Evolutionary conservation across 441 rosid genomes (phyloP), one percentile per base, ranked within the genome.

Genomic region (Gossypium schwendimanii): DNA sequence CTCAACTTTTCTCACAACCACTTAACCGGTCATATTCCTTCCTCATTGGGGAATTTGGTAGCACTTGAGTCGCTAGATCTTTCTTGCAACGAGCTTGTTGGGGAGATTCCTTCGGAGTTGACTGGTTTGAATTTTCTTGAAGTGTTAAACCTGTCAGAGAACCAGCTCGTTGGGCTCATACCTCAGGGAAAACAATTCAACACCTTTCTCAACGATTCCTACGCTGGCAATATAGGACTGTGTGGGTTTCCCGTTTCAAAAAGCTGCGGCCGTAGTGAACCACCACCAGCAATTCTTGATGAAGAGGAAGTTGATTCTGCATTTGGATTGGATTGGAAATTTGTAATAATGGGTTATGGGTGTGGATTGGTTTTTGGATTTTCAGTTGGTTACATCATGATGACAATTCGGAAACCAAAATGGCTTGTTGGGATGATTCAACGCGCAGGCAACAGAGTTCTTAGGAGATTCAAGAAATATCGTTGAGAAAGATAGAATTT

Each of bases 1-100:
- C 83, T 82, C 8, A 82, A 80, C 39, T 36, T 82, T 21, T 82
- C 83, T 6, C 78, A 50, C 6, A 82, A 75, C n/a, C 58, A 24
- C 12, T n/a, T 80, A 1, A 5, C 23, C 2, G 81, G 78, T 0
- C 39, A 7, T 2, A 80, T 82, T 8, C 80, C 81, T n/a, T 49
- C 71, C 11, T 80, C 69, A 12, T 5, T 80, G 0, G 71, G 69
- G 15, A 80, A 76, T 24, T 8, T 83, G 26, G 17, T 2, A 61
- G 14, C 45, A 8, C 12, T 61, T 15, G 65, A 62, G 23, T 62
- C 66, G 1, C 12, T 62, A 3, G 66, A 33, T 64, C 69, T 64
- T 18, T 64, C 52, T 5, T 20, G 7, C 15, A 44, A 64, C 53
- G 23, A 49, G 60, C 75, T 80, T 2, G 24, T 9, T 3, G 77